Evolutionary conservation across 257 asterid genomes (phyloP), one percentile per base, ranked within the genome.

Genomic region (Lithospermum erythrorhizon): DNA sequence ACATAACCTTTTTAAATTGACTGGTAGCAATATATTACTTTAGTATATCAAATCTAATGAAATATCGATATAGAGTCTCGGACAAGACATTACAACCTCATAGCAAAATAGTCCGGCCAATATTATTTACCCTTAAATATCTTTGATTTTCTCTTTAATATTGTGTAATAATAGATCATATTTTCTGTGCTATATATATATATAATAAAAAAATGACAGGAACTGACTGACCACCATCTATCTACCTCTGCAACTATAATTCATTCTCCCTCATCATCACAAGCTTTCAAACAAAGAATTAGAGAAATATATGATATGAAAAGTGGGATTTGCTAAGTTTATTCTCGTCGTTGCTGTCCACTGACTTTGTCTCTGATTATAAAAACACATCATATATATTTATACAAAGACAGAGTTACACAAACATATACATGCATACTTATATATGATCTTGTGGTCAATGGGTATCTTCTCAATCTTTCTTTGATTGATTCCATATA

Each of bases 251-350:
- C 75, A 59, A 67, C 75, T 68, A 81, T 73, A n/a, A n/a, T 68
- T 69, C 77, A 74, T 69, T 35, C 7, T 27, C 30, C 30, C 13
- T 35, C 45, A 8, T 35, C 45, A 35, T 65, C 82, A 81, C 83
- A 83, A 81, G 62, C 89, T 83, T 82, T 94, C 95, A 89, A 83
- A 82, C 78, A 56, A 81, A 79, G 90, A 80, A 88, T 73, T 81
- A 75, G 70, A 75, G 73, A 87, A 35, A 35, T 35, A 35, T 35
- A 35, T 35, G 45, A 35, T 35, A 35, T 35, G 9, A 35, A 35
- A 85, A 85, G 87, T 77, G 90, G 79, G 87, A 82, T 78, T 79
- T 77, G 63, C 45, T 69, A 76, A 72, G 75, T 67, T 64, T 75
- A 65, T 72, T 76, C 77, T 59, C 68, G 63, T 35, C 45, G 11